A percentile compares a stretch with the other conserved stretches of the same genome.
phyloP scores from a whole-genome alignment of 768 basidiomycete genomes.

The Boletus fagicola region DNA sequence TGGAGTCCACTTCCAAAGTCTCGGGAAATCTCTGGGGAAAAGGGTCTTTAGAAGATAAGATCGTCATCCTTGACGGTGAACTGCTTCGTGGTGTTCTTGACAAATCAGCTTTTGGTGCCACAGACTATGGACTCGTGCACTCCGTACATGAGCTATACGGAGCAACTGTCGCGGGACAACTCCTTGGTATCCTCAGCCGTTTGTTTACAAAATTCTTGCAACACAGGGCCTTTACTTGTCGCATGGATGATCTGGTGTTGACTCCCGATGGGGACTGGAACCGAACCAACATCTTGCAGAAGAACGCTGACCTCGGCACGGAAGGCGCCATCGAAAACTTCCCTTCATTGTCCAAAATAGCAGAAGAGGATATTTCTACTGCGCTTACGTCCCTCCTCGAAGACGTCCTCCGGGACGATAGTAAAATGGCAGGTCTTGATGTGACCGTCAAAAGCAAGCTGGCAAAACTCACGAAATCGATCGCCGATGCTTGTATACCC shows the following conservation, averaged over 20 bases:
- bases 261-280: conserved; percentile 76
- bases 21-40: conserved; percentile 82
- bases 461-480: conserved; percentile 82
- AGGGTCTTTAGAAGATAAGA: conserved; percentile 77
- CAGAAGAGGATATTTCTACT: conserved; percentile 51
- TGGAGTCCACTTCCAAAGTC: conserved; percentile 86
- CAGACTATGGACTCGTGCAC: conserved; percentile 94
- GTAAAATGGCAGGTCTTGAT: conserved; percentile 96
- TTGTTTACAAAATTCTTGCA: conserved; percentile 97
- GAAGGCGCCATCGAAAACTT: conserved; percentile 90
- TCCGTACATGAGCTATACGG: conserved; percentile 97
- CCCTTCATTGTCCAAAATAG: conserved; percentile 60
- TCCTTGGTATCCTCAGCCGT: conserved; percentile 90
- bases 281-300: conserved; percentile 64
- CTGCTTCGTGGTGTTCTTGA: conserved; percentile 92
- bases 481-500: conserved; percentile 87
- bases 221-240: conserved; percentile 95
- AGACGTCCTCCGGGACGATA: conserved; percentile 92
- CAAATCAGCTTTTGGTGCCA: conserved; percentile 96
- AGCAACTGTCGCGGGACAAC: conserved; percentile 79
- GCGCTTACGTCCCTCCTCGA: conserved; percentile 71
- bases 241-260: conserved; percentile 96
- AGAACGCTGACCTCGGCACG: conserved; percentile 72
- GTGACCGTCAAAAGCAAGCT: conserved; percentile 85
- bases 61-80: conserved; percentile 90